Conservation (phyloP, 805 yeast genomes). For the Kodamaea lidongshanica region DNA sequence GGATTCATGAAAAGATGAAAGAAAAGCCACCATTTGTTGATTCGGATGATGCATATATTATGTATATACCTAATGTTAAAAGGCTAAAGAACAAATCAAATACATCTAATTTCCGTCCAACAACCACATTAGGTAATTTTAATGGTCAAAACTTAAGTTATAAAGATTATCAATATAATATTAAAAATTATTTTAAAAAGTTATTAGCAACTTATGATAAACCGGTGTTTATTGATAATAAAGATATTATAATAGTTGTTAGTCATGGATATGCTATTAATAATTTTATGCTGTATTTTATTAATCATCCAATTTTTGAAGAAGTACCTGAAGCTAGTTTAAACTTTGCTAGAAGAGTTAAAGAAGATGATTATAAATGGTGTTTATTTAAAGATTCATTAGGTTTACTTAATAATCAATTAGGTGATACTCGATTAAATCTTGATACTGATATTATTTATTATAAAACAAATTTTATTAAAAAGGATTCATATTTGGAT, state of each 20-base stretch:
- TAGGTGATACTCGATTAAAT: conserved; percentile 26
- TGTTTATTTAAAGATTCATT: conserved; percentile 28
- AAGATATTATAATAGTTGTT: conserved; percentile 33
- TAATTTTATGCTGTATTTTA: conserved; percentile 34
- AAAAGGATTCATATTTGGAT: conserved; percentile 24
- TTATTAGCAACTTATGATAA: conserved; percentile 39
- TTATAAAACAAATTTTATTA: conserved; percentile 39
- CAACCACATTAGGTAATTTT: conserved; percentile 36
- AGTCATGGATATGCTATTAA: conserved; percentile 39
- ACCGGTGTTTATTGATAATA: conserved; percentile 24
- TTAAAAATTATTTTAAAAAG: conserved; percentile 35
- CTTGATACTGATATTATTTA: conserved; percentile 39
- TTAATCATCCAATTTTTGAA: conserved; percentile 39
- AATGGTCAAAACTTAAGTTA: conserved; percentile 37
- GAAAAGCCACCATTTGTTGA: conserved; percentile 38
- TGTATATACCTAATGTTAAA: conserved; percentile 40
- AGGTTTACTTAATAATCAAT: conserved; percentile 19
- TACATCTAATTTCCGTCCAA: conserved; percentile 38
- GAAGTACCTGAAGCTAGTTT: conserved; percentile 38
- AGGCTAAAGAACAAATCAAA: conserved; percentile 25
- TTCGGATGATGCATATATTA: conserved; percentile 40
- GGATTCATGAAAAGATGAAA: conserved; percentile 41
- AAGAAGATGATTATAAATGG: conserved; percentile 25
- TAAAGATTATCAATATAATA: conserved; percentile 33
- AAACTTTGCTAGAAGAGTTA: conserved; percentile 25